phyloP scores from a whole-genome alignment of 129 eudicot species.

The Dittrichia graveolens region DNA sequence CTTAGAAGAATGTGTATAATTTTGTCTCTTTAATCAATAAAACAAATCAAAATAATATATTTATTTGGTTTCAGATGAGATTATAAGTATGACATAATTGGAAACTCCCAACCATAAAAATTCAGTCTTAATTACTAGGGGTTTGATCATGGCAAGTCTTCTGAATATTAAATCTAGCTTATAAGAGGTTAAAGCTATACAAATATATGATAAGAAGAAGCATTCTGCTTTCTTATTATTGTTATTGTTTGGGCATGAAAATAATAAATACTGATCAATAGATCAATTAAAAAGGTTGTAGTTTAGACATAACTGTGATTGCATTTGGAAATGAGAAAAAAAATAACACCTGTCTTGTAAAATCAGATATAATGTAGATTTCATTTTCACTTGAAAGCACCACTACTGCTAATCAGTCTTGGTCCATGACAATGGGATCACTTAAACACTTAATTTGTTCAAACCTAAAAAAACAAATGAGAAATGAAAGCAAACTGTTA shows the following conservation, averaged over 20 bases:
- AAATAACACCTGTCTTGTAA: constrained; percentile 58
- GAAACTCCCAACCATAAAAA: constrained; percentile 23
- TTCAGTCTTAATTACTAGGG: background rate
- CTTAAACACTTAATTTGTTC: constrained; percentile 40
- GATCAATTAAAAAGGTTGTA: constrained; percentile 26
- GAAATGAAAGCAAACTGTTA: background rate
- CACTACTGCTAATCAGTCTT: constrained; percentile 42
- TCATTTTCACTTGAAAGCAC: constrained; percentile 28
- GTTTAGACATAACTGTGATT: constrained; percentile 52
- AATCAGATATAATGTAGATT: constrained; percentile 48
- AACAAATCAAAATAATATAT: constrained; percentile 1
- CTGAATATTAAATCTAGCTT: constrained; percentile 20
- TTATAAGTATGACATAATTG: constrained; percentile 4
- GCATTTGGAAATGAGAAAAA: constrained; percentile 12
- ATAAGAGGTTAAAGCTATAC: constrained; percentile 34
- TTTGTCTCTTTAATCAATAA: constrained; percentile 14
- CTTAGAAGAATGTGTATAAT: background rate
- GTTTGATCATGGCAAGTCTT: constrained; percentile 7
- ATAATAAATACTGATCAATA: constrained; percentile 28
- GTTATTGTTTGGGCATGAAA: constrained; percentile 26
- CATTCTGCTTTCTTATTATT: constrained; percentile 22
- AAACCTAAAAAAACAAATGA: constrained; percentile 44
- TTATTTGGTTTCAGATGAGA: constrained; percentile 11
- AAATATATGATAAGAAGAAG: constrained; percentile 21
- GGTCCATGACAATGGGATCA: constrained; percentile 45